These are phyloP conservation scores for Coriaria nepalensis DNA, from an alignment of 306 rosid species.

Conservation along the genomic window DNA sequence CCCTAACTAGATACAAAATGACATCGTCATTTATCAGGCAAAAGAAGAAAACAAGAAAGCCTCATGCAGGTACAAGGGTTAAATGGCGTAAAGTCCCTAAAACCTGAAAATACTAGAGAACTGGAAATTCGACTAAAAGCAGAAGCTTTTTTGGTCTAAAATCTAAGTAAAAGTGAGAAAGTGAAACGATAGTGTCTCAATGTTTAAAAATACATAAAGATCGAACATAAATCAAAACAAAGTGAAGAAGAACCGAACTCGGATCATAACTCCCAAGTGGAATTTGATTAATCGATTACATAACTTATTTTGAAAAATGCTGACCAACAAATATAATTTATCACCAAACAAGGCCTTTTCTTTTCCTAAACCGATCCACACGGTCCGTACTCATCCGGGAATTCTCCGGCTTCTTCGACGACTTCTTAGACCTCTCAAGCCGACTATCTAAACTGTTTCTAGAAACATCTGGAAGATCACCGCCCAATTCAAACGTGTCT, in stretches of 20 bases:
- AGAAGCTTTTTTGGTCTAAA: too few species aligned
- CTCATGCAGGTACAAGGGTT: too few species aligned
- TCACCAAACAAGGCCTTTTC: constrained; percentile 75
- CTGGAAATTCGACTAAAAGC: too few species aligned
- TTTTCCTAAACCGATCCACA: constrained; percentile 79
- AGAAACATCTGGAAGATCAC: constrained; percentile 69
- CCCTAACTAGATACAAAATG: too few species aligned
- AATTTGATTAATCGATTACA: constrained; percentile 9
- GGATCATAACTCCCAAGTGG: constrained; percentile 12
- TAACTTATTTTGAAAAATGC: constrained; percentile 34
- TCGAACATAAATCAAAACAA: not conserved
- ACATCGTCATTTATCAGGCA: too few species aligned
- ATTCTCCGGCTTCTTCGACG: constrained; percentile 55
- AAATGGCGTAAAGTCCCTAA: too few species aligned
- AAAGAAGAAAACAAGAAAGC: too few species aligned
- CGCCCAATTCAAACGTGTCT: constrained; percentile 31
- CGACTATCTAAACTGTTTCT: constrained; percentile 98
- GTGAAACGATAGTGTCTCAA: too few species aligned
- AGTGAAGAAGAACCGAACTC: constrained; percentile 3
- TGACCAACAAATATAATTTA: constrained; percentile 18
- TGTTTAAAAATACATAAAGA: too few species aligned
- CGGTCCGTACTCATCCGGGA: constrained; percentile 97
- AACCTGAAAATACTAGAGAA: too few species aligned
- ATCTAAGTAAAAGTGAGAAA: too few species aligned
- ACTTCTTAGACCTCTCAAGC: constrained; percentile 69